Percentiles rank a stretch among this genome's conserved stretches.
phyloP scores from a whole-genome alignment of 768 basidiomycete species.

The Thelephora ganbajun region DNA sequence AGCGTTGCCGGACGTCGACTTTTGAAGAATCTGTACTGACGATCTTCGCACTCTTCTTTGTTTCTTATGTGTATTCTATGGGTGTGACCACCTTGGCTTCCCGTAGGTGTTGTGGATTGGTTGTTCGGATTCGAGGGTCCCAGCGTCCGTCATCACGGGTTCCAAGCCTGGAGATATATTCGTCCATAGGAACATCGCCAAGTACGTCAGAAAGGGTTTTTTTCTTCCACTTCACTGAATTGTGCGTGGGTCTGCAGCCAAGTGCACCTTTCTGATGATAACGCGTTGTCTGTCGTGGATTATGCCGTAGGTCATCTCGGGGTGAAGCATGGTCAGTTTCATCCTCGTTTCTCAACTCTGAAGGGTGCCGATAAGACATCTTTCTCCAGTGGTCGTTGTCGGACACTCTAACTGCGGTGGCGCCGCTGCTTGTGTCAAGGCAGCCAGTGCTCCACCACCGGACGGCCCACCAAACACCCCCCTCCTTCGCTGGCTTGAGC shows the following conservation, averaged over 20 bases:
- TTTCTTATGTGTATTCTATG: too few relatives aligned
- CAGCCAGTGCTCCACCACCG: constrained; percentile 22
- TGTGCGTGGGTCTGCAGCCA: constrained; percentile 31
- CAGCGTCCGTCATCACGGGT: constrained; percentile 59
- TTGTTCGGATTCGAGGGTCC: constrained; percentile 77
- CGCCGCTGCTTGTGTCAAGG: constrained; percentile 38
- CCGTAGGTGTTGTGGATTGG: constrained; percentile 63
- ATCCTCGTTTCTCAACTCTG: constrained; percentile 15
- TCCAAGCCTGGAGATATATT: constrained; percentile 72
- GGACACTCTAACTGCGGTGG: constrained; percentile 83
- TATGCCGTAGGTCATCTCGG: constrained; percentile 62
- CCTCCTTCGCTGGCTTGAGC: constrained; percentile 62
- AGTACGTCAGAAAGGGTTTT: constrained; percentile 30
- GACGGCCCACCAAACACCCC: constrained; percentile 13
- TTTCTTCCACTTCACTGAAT: too few relatives aligned
- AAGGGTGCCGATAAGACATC: constrained; percentile 1
- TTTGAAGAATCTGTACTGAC: too few relatives aligned
- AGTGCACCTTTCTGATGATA: constrained; percentile 59
- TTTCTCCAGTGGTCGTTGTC: constrained; percentile 53
- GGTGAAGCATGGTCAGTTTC: constrained; percentile 59
- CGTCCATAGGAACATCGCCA: constrained; percentile 78
- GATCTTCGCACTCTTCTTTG: too few relatives aligned
- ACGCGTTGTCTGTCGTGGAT: constrained; percentile 52
- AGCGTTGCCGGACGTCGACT: too few relatives aligned
- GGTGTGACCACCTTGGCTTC: too few relatives aligned